A percentile compares a stretch with the other conserved stretches of the same genome.
Conservation (phyloP, 2,329 filamentous ascomycete genomes). For the Cyanodermella asteris region DNA sequence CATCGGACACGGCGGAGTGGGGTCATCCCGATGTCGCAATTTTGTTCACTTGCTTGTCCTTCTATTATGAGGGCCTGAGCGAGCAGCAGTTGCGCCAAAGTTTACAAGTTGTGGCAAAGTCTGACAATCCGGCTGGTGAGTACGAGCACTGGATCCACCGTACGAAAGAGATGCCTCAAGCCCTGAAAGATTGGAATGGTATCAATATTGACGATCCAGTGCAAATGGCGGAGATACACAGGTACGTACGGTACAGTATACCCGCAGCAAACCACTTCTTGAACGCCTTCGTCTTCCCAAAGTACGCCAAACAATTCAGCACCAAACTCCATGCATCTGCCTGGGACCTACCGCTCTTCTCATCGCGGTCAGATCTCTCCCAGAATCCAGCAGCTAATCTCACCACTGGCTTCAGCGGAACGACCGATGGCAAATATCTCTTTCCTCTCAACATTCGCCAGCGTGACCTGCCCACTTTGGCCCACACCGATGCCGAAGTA, state of each 20-base stretch:
- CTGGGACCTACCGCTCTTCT: constrained; percentile 41
- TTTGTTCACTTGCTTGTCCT: constrained; percentile 40
- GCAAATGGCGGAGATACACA: constrained; percentile 18
- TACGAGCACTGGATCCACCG: too few relatives aligned
- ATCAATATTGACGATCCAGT: constrained; percentile 37
- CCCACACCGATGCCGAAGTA: constrained; percentile 47
- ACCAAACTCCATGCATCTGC: constrained; percentile 42
- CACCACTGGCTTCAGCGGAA: constrained; percentile 50
- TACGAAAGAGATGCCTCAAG: constrained; percentile 11
- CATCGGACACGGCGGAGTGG: constrained; percentile 40
- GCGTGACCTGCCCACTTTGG: constrained; percentile 30
- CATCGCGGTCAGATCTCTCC: constrained; percentile 15
- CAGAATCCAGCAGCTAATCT: constrained; percentile 26
- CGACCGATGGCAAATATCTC: constrained; percentile 36
- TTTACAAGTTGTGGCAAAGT: constrained; percentile 29
- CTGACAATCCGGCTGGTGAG: constrained; percentile 34
- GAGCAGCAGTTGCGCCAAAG: constrained; percentile 26
- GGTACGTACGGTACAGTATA: constrained; percentile 5
- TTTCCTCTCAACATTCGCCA: constrained; percentile 36
- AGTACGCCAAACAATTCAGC: constrained; percentile 39
- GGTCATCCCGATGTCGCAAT: constrained; percentile 48
- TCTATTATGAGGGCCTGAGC: constrained; percentile 41
- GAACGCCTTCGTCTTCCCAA: constrained; percentile 34
- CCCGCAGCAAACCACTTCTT: constrained; percentile 41
- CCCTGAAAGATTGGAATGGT: too few relatives aligned